Base-by-base conservation (phyloP, 2,329 filamentous ascomycete genomes). In the Cordyceps tenuipes region DNA sequence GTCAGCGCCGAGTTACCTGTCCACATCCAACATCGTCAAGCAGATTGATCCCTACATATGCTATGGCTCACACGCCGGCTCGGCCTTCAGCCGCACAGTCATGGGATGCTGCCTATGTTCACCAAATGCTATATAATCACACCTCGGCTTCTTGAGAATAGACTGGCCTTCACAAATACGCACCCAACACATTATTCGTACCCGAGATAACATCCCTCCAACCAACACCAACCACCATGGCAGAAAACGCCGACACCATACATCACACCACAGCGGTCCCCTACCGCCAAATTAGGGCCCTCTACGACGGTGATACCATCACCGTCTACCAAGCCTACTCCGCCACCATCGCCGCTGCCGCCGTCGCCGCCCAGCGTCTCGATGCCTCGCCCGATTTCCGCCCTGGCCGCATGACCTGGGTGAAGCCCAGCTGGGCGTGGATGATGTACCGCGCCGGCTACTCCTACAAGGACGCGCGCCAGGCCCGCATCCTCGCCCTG, bases 401-500 rank as follows among this genome's bases (percentile, higher is more conserved):
- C 15, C 72, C 73, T n/a, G 70, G 70, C 1, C 78, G 83, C 56
- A 86, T 85, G 82, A 86, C 83, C 4, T 86, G 84, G 84, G 79
- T 86, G 64, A 86, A 86, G 66, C 83, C 83, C 0, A 81, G 77
- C 61, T 87, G 82, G 78, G 72, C 75, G 51, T 87, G 84, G 84
- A 83, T 85, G 78, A 79, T 85, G 70, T 86, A 87, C 67, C 82
- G 84, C 52, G 75, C 77, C 21, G 83, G 82, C 17, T 87, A 85
- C 71, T 80, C 79, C 0, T 77, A 75, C 68, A 86, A 86, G 65
- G 81, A 83, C 62, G 34, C 68, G 0, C 69, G 77, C 3, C 83
- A 87, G 68, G 74, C 77, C 39, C 77, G 76, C 51, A 81, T 86
- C 29, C 74, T 87, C 1, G 83, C 84, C 0, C 70, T 87, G 5